phyloP scores from a whole-genome alignment of 2,329 filamentous ascomycete genomes.

The Dactylonectria macrodidyma region DNA sequence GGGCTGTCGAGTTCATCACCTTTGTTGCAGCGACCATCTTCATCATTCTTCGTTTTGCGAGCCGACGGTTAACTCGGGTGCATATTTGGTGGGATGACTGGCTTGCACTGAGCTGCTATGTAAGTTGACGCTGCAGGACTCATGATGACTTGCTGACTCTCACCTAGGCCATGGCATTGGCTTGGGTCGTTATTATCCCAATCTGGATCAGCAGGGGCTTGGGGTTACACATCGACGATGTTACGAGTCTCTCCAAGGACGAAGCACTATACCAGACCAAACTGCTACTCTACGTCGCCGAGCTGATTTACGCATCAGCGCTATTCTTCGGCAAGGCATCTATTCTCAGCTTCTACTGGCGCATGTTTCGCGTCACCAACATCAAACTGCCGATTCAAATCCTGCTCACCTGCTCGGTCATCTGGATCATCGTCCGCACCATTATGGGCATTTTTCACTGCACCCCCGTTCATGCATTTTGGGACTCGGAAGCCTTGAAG shows the following conservation, averaged over 20 bases:
- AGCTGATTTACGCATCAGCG: conserved; percentile 49
- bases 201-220: conserved; percentile 40
- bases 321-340: conserved; percentile 50
- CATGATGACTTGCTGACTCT: neutral
- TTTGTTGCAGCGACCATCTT: conserved; percentile 40
- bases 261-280: conserved; percentile 31
- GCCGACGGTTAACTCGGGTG: conserved; percentile 34
- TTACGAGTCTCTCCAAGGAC: conserved; percentile 20
- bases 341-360: conserved; percentile 51
- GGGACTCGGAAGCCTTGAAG: conserved; percentile 27
- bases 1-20: conserved; percentile 38
- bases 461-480: conserved; percentile 36
- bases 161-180: conserved; percentile 30
- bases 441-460: conserved; percentile 42
- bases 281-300: conserved; percentile 40
- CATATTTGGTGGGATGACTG: conserved; percentile 45
- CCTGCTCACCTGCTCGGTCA: conserved; percentile 42
- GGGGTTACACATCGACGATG: conserved; percentile 34
- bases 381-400: conserved; percentile 45
- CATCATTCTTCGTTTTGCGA: conserved; percentile 35
- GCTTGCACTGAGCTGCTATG: conserved; percentile 40
- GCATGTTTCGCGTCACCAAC: conserved; percentile 49
- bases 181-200: conserved; percentile 36
- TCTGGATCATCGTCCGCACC: conserved; percentile 45
- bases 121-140: conserved; percentile 1